phyloP scores from a whole-genome alignment of 768 basidiomycete species.

The Boletus tomentosulus region DNA sequence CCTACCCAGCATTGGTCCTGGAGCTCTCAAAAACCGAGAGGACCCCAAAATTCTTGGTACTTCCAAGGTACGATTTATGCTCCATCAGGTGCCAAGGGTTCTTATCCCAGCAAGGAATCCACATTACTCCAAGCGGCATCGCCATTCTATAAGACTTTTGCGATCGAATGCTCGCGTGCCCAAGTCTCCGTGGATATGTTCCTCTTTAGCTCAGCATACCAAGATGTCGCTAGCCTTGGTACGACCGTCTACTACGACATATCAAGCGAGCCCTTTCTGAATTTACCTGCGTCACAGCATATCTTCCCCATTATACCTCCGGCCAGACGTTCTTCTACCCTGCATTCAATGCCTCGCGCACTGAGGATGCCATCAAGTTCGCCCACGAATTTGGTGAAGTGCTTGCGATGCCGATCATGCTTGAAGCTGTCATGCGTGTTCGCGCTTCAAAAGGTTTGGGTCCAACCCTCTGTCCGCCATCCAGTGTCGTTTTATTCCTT shows the following conservation, averaged over 20 bases:
- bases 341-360: slow-evolving; percentile 90
- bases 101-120: slow-evolving; percentile 61
- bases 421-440: slow-evolving; percentile 97
- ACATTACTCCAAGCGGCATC: slow-evolving; percentile 88
- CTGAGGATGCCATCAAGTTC: slow-evolving; percentile 97
- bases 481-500: not conserved
- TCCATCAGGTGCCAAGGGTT: not conserved
- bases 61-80: slow-evolving; percentile 55
- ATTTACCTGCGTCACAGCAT: slow-evolving; percentile 47
- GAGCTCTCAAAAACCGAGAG: slow-evolving; percentile 92
- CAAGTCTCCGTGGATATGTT: slow-evolving; percentile 99
- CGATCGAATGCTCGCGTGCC: slow-evolving; percentile 95
- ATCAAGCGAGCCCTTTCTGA: not conserved
- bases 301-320: slow-evolving; percentile 93
- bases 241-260: not conserved
- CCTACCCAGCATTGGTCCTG: slow-evolving; percentile 83
- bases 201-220: slow-evolving; percentile 89
- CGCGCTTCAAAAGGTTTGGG: slow-evolving; percentile 90
- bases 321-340: slow-evolving; percentile 99
- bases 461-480: not conserved
- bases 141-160: slow-evolving; percentile 97
- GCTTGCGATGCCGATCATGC: slow-evolving; percentile 88
- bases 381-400: slow-evolving; percentile 96
- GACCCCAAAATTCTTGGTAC: slow-evolving; percentile 96
- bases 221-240: slow-evolving; percentile 94